Evolutionary conservation across 1,139 yeast species (phyloP), one percentile per base, ranked within the genome.

Genomic region (Candida glucosophila): DNA sequence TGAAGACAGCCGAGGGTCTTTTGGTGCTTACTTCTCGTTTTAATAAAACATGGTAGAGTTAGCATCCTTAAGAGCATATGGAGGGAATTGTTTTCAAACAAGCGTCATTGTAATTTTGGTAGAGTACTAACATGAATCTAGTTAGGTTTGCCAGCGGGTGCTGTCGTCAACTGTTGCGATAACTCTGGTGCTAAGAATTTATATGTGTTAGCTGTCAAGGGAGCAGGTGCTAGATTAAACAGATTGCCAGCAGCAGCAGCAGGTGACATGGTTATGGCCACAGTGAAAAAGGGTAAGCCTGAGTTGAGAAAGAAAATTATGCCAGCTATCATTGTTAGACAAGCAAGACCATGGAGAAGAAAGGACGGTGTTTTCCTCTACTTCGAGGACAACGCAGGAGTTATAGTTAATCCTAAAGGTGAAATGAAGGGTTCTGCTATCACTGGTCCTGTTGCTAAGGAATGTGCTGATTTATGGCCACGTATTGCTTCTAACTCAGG

Each of bases 401-500:
- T 92, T 67, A 92, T 92, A 61, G 98, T 90, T 64, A 92, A 92
- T 75, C 98, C 99, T 64, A 92, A 92, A 90, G 99, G 99, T 77
- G 99, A 92, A 74, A 92, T 92, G 98, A 92, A 92, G 79, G 99
- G 99, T 72, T 92, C 98, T 51, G 98, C 98, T 59, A 90, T 92
- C 65, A 92, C 98, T 59, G 99, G 99, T 69, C 98, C 99, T 57
- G 99, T 92, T 61, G 98, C 96, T 68, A 92, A 90, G 77, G 99
- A 92, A 77, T 90, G 98, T 76, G 98, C 99, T 65, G 99, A 92
- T 65, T 82, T 92, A 69, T 92, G 99, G 99, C 99, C 99, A 67
- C 88, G 98, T 79, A 90, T 92, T 73, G 98, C 99, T 62, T 86
- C 97, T 53, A 86, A 86, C 90, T 92, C 98, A 57, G 98, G 98